phyloP scores from a whole-genome alignment of 768 basidiomycete genomes.

The Leccinum uliginosum region DNA sequence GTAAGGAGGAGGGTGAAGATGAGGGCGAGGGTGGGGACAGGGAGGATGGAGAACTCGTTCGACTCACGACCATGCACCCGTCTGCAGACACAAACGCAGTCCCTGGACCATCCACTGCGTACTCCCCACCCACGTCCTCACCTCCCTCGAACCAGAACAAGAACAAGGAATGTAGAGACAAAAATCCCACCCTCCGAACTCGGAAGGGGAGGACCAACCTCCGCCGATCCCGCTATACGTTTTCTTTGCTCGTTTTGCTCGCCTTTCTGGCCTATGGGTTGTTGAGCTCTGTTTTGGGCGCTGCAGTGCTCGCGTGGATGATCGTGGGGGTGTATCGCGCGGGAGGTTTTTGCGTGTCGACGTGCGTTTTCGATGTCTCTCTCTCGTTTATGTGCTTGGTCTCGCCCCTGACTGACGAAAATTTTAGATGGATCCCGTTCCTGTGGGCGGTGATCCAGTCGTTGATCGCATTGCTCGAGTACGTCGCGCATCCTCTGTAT shows the following conservation, averaged over 20 bases:
- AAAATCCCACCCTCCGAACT: constrained; percentile 10
- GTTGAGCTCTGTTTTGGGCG: constrained; percentile 31
- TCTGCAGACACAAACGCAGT: background rate
- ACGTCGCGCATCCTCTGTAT: background rate
- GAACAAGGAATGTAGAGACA: constrained; percentile 3
- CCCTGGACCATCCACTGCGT: background rate
- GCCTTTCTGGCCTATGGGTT: constrained; percentile 33
- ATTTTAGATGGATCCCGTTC: constrained; percentile 37
- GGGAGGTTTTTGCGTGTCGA: background rate
- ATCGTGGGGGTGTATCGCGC: background rate
- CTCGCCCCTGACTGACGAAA: background rate
- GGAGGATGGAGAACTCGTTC: background rate
- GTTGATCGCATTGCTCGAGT: constrained; percentile 40
- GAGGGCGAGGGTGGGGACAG: background rate
- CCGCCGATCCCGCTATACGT: constrained; percentile 35
- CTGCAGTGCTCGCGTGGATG: background rate
- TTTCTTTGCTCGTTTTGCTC: constrained; percentile 38
- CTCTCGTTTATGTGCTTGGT: background rate
- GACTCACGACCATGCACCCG: background rate
- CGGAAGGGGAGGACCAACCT: constrained; percentile 22
- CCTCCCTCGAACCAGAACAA: background rate
- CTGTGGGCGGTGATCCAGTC: constrained; percentile 39
- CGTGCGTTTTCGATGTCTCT: background rate
- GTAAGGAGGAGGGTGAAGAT: background rate
- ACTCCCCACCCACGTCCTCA: background rate